phyloP scores from a whole-genome alignment of 208 protist species.

The Leptomonas seymouri region DNA sequence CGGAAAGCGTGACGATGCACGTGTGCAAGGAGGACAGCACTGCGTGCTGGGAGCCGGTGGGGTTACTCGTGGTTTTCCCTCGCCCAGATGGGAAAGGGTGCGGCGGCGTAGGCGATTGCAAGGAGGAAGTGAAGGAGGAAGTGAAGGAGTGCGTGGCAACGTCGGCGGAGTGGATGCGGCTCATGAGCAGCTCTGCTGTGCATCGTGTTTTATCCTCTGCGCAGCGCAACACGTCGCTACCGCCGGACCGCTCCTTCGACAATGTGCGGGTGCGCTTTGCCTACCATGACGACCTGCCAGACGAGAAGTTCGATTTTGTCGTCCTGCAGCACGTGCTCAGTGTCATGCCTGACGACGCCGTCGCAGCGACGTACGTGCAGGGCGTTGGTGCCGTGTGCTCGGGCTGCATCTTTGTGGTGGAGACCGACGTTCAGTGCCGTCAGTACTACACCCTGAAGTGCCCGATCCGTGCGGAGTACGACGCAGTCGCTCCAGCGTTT shows the following conservation, averaged over 20 bases:
- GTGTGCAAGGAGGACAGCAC: slow-evolving; percentile 6
- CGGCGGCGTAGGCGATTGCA: not conserved
- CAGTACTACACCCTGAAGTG: slow-evolving; percentile 58
- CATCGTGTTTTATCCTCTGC: slow-evolving; percentile 17
- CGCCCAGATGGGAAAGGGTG: not conserved
- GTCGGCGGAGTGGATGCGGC: slow-evolving; percentile 34
- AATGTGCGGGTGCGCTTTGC: slow-evolving; percentile 25
- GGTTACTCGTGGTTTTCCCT: slow-evolving; percentile 47
- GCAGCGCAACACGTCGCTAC: slow-evolving; percentile 22
- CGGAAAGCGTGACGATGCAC: slow-evolving; percentile 23
- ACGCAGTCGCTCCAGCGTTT: slow-evolving; percentile 46
- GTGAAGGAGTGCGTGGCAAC: not conserved
- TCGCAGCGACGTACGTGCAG: slow-evolving; percentile 32
- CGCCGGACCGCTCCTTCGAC: not conserved
- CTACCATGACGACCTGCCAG: slow-evolving; percentile 22
- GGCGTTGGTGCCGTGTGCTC: slow-evolving; percentile 12
- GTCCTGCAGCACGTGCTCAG: slow-evolving; percentile 77
- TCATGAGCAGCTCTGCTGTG: slow-evolving; percentile 42
- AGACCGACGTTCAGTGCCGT: slow-evolving; percentile 73
- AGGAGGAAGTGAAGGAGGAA: not conserved
- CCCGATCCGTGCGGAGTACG: slow-evolving; percentile 44
- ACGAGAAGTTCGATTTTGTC: slow-evolving; percentile 61
- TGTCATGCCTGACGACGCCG: slow-evolving; percentile 32
- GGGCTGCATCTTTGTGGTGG: slow-evolving; percentile 57
- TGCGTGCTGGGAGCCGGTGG: not conserved